Percentiles rank a stretch among this genome's conserved stretches.
Conservation (phyloP, 192 early-diverging fungal genomes). For the Coemansia sp. region DNA sequence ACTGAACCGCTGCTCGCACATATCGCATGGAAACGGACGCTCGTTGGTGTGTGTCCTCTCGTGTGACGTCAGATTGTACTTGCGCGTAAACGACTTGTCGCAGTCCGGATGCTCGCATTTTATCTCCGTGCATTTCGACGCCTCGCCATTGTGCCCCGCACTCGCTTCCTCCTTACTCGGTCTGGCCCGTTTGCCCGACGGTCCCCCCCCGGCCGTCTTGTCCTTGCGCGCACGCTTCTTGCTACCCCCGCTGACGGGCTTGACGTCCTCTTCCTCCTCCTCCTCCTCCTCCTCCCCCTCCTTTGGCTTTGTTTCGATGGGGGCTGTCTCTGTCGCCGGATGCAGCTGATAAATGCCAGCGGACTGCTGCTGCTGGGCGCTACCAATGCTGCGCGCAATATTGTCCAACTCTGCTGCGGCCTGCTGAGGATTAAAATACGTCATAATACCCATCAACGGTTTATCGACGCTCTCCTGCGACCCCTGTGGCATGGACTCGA, state of each 20-base stretch:
- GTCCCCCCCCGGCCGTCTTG: neutral
- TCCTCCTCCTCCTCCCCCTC: too few species aligned
- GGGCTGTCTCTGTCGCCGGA: too few species aligned
- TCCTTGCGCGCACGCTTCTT: slow-evolving; percentile 23
- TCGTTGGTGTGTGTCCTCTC: slow-evolving; percentile 74
- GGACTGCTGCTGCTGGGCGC: too few species aligned
- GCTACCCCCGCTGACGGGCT: too few species aligned
- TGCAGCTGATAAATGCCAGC: too few species aligned
- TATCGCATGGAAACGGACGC: slow-evolving; percentile 64
- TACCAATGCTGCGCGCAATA: too few species aligned
- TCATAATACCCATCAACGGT: too few species aligned
- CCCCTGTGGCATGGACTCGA: too few species aligned
- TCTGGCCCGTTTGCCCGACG: slow-evolving; percentile 23
- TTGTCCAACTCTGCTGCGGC: neutral
- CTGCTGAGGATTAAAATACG: neutral
- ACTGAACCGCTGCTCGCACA: slow-evolving; percentile 66
- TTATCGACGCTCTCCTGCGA: too few species aligned
- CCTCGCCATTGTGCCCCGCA: neutral
- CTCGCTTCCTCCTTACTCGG: neutral
- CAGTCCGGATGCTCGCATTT: slow-evolving; percentile 71
- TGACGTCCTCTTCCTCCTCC: too few species aligned
- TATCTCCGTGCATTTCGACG: slow-evolving; percentile 37
- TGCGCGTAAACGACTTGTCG: slow-evolving; percentile 77
- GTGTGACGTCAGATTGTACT: slow-evolving; percentile 86
- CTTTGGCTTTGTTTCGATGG: too few species aligned